Conservation (phyloP, 352 stramenopile genomes). For the Pythium insidiosum region DNA sequence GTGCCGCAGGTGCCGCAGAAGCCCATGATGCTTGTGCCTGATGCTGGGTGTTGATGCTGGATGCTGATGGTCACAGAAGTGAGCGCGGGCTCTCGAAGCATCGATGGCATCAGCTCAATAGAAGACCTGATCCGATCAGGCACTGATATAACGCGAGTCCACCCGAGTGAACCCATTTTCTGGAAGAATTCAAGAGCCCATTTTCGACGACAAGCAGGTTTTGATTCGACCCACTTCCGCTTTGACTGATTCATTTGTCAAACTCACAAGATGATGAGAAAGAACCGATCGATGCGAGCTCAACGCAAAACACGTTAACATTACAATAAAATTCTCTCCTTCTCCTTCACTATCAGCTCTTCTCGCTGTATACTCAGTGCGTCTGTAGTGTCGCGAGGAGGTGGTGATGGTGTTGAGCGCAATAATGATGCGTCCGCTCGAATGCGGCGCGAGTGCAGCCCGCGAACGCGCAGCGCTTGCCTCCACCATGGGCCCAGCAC, state of each 20-base stretch:
- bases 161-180: too few relatives aligned
- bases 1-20: slow-evolving; percentile 82
- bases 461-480: slow-evolving; percentile 23
- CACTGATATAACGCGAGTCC: too few relatives aligned
- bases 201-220: too few relatives aligned
- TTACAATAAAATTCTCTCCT: too few relatives aligned
- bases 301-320: too few relatives aligned
- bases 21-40: slow-evolving; percentile 30
- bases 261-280: too few relatives aligned
- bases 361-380: not conserved
- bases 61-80: not conserved
- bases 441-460: slow-evolving; percentile 29
- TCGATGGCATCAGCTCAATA: not conserved
- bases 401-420: slow-evolving; percentile 33
- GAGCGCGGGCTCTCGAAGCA: not conserved
- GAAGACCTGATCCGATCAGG: not conserved
- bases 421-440: slow-evolving; percentile 32
- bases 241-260: too few relatives aligned
- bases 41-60: not conserved
- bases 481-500: slow-evolving; percentile 30
- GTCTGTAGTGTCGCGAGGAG: slow-evolving; percentile 6
- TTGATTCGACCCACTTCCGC: too few relatives aligned
- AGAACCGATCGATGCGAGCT: too few relatives aligned
- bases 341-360: too few relatives aligned
- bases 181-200: too few relatives aligned